phyloP scores from a whole-genome alignment of 805 yeast genomes.

The Yamadazyma tumulicola region DNA sequence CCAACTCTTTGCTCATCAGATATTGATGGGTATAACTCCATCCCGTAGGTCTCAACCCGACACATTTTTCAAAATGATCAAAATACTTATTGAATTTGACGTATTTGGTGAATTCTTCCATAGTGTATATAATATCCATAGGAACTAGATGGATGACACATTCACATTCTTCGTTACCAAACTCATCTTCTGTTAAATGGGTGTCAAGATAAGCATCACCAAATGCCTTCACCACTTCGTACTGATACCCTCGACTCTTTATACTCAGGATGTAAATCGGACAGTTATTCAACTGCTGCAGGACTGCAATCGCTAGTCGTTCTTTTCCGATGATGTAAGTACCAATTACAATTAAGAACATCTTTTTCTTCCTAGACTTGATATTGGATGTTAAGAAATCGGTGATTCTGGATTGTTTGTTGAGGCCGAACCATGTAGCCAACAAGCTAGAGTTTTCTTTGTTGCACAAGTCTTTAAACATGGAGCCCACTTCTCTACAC shows the following conservation, averaged over 20 bases:
- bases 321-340: constrained; percentile 94
- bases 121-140: constrained; percentile 51
- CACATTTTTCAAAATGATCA: constrained; percentile 50
- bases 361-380: constrained; percentile 27
- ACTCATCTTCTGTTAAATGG: constrained; percentile 25
- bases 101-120: constrained; percentile 46
- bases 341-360: constrained; percentile 66
- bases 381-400: constrained; percentile 23
- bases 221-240: constrained; percentile 41
- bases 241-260: constrained; percentile 42
- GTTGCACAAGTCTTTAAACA: constrained; percentile 39
- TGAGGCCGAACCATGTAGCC: constrained; percentile 30
- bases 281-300: constrained; percentile 43
- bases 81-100: constrained; percentile 44
- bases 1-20: constrained; percentile 6
- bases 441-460: constrained; percentile 26
- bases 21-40: constrained; percentile 57
- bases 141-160: constrained; percentile 65
- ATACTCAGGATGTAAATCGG: constrained; percentile 53
- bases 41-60: constrained; percentile 87
- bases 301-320: constrained; percentile 66
- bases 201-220: constrained; percentile 39
- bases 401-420: constrained; percentile 37
- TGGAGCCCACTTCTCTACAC: constrained; percentile 53
- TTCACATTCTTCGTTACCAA: constrained; percentile 47